These are phyloP conservation scores for Rutidosis leptorrhynchoides DNA, from an alignment of 129 eudicot species.

Conservation along the genomic window DNA sequence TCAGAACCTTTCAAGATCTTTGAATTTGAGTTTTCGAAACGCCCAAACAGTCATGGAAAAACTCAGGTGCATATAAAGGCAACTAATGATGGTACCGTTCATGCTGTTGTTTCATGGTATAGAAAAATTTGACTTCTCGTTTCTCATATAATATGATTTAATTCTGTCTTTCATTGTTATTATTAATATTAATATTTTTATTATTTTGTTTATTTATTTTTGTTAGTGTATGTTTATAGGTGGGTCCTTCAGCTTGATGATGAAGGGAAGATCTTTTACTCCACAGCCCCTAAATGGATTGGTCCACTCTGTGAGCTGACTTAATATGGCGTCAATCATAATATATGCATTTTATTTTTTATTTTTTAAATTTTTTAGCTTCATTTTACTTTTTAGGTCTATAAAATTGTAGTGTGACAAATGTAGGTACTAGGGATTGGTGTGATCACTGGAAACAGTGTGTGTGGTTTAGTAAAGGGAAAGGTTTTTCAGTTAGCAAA, in stretches of 20 bases:
- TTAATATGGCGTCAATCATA: background rate
- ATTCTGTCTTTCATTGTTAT: background rate
- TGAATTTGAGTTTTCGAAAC: constrained; percentile 88
- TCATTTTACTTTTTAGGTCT: background rate
- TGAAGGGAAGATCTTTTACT: constrained; percentile 78
- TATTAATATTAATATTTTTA: too few species aligned
- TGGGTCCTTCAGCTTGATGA: constrained; percentile 95
- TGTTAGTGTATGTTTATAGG: constrained; percentile 37
- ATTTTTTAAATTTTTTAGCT: background rate
- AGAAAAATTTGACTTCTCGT: background rate
- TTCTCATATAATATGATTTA: constrained; percentile 6
- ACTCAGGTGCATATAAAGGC: constrained; percentile 55
- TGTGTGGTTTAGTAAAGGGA: constrained; percentile 71
- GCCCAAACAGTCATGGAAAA: constrained; percentile 78
- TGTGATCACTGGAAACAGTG: constrained; percentile 98
- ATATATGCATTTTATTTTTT: background rate
- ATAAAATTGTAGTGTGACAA: constrained; percentile 12
- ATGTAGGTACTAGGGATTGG: constrained; percentile 64
- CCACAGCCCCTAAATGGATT: constrained; percentile 85
- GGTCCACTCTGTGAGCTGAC: constrained; percentile 41
- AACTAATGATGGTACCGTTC: constrained; percentile 61
- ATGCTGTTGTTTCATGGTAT: constrained; percentile 94
- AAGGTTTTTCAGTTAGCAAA: constrained; percentile 51
- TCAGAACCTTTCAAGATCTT: constrained; percentile 93
- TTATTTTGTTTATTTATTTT: too few species aligned